Base-by-base conservation (phyloP, 805 yeast genomes). In the Torulaspora microellipsoides region DNA sequence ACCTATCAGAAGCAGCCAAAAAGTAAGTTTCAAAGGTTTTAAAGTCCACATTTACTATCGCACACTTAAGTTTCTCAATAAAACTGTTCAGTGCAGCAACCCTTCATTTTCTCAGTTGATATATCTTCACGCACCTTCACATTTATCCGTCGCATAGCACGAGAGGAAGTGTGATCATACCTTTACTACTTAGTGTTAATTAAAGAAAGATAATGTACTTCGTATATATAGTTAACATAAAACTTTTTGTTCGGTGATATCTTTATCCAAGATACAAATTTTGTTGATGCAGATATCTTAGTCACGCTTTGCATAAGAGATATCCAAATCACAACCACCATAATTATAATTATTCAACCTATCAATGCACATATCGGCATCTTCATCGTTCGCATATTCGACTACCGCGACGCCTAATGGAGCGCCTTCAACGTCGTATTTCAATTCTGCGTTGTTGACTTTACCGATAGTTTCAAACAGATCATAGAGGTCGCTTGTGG, bases 341-440 rank as follows among this genome's bases (percentile, higher is more conserved):
- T 90, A 91, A 47, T 75, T 79, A 68, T 90, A 91, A 40, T 80
- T 80, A 59, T 86, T 75, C 57, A 93, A 75, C 66, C 83, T 85
- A 35, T 71, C 70, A 53, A 91, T 80, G 39, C 96, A 91, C 37
- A 72, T 68, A 38, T 80, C 84, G 1, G 97, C 95, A 48, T 77
- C 72, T 28, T 77, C 85, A 27, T 71, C 73, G 43, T 73, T 70
- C 47, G 76, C 82, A 60, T 85, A 86, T 61, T 81, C 77, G 34
- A 91, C 89, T 39, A 88, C 89, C n/a, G 95, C 97, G 51, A 73
- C 69, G 27, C 97, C 98, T 1, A 83, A 72, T 13, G 95, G 80
- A 58, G 81, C 75, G 31, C 91, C 91, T 30, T 67, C 66, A 3
- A 71, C 60, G 51, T 75, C 75, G 55, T 64, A 76, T 62, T 81